phyloP scores from a whole-genome alignment of 148 eudicot species.

The Beta vulgaris region DNA sequence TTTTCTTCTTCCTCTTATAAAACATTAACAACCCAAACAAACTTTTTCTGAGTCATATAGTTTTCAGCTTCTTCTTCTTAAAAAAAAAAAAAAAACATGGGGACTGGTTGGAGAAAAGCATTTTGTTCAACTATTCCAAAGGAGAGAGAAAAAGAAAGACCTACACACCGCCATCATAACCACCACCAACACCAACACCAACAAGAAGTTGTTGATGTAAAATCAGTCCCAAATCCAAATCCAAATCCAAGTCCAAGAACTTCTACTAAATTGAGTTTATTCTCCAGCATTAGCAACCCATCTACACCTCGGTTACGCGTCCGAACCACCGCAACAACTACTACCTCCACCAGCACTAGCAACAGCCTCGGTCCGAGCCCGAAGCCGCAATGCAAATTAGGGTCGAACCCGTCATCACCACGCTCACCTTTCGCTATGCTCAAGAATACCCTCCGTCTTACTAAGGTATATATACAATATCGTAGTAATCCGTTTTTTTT shows the following conservation, averaged over 20 bases:
- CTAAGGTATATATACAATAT: too few relatives aligned
- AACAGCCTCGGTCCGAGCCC: conserved; percentile 16
- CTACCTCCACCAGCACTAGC: background rate
- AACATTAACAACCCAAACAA: background rate
- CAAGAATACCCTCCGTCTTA: conserved; percentile 60
- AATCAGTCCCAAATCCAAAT: background rate
- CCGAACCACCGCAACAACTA: conserved; percentile 9
- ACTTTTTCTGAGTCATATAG: too few relatives aligned
- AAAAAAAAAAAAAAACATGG: conserved; percentile 39
- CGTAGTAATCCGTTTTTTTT: too few relatives aligned
- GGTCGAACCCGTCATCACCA: conserved; percentile 59
- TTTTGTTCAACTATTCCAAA: conserved; percentile 77
- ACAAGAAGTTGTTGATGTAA: background rate
- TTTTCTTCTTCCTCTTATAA: background rate
- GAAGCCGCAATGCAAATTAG: conserved; percentile 37
- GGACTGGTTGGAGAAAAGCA: conserved; percentile 87
- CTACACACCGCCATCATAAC: background rate
- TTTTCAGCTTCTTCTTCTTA: too few relatives aligned
- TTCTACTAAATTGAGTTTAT: conserved; percentile 41
- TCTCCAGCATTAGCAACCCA: conserved; percentile 51
- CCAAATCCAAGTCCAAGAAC: conserved; percentile 34
- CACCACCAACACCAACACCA: conserved; percentile 8
- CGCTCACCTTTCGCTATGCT: conserved; percentile 81
- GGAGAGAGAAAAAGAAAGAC: conserved; percentile 30
- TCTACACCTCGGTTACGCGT: conserved; percentile 49